Conservation (phyloP, 192 early-diverging fungal species). For the Hyaloraphidium curvatum region DNA sequence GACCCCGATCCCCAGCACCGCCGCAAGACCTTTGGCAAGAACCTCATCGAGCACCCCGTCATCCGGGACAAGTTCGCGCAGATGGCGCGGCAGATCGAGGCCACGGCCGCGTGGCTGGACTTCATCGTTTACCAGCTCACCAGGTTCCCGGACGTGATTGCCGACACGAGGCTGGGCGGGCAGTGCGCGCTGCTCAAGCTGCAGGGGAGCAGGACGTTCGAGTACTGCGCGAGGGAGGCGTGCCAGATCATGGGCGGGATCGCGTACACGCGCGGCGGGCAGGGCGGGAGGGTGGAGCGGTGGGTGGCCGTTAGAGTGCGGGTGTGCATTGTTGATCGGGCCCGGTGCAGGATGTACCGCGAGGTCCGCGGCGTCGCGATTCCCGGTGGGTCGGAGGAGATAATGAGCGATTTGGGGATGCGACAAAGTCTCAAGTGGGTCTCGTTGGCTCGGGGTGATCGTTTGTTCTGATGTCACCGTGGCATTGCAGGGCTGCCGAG, state of each 20-base stretch:
- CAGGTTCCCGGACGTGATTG: conserved; percentile 41
- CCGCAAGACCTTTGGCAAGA: conserved; percentile 73
- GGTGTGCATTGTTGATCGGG: too few species aligned
- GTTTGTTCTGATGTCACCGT: too few species aligned
- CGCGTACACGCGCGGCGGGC: conserved; percentile 48
- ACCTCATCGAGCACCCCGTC: conserved; percentile 65
- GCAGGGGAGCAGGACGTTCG: conserved; percentile 55
- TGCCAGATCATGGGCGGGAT: conserved; percentile 79
- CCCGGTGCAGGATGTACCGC: too few species aligned
- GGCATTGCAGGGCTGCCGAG: too few species aligned
- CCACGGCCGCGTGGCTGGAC: conserved; percentile 70
- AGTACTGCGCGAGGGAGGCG: conserved; percentile 36
- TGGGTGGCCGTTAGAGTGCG: too few species aligned
- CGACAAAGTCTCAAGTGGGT: not conserved
- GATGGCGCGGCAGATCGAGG: conserved; percentile 68
- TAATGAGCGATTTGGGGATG: conserved; percentile 2
- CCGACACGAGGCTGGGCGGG: conserved; percentile 44
- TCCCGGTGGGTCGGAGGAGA: conserved; percentile 3
- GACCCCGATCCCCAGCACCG: too few species aligned
- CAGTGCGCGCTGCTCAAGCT: conserved; percentile 65
- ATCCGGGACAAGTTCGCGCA: conserved; percentile 47
- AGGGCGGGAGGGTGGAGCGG: not conserved
- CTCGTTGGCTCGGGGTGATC: too few species aligned
- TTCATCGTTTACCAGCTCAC: conserved; percentile 46
- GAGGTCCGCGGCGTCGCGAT: conserved; percentile 47